Conservation (phyloP, 768 basidiomycete species). For the Rhizopogon sp. region DNA sequence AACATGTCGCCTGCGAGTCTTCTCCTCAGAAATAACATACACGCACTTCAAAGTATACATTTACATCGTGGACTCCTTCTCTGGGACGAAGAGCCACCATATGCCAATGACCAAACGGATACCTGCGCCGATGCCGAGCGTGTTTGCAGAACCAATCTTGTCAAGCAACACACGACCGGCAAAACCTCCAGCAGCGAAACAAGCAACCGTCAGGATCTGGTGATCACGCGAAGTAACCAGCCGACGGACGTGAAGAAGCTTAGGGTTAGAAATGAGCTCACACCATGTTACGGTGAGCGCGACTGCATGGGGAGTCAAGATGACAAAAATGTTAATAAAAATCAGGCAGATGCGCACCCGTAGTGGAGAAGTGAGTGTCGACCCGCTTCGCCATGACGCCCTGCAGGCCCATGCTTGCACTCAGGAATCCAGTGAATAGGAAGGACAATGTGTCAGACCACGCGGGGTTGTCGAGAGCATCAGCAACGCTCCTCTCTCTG, state of each 20-base stretch:
- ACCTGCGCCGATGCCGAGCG: constrained; percentile 61
- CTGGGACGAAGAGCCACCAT: constrained; percentile 61
- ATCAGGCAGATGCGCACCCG: constrained; percentile 42
- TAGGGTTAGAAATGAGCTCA: constrained; percentile 78
- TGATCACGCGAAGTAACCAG: constrained; percentile 62
- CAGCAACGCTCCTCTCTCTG: constrained; percentile 47
- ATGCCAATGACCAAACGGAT: constrained; percentile 56
- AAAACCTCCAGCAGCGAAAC: constrained; percentile 79
- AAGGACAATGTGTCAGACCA: constrained; percentile 66
- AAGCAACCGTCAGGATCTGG: constrained; percentile 55
- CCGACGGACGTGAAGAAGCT: constrained; percentile 57
- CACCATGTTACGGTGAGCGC: constrained; percentile 90
- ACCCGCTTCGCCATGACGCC: constrained; percentile 75
- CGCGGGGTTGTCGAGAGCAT: constrained; percentile 48
- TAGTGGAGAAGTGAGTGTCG: constrained; percentile 73
- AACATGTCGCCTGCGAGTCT: too few species aligned
- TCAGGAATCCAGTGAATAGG: constrained; percentile 69
- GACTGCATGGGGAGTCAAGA: constrained; percentile 33
- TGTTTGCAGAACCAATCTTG: constrained; percentile 52
- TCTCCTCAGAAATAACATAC: not conserved
- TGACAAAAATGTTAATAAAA: not conserved
- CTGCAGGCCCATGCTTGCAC: constrained; percentile 73
- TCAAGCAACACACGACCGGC: constrained; percentile 53
- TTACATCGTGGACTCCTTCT: constrained; percentile 10
- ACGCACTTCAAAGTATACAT: not conserved